phyloP scores from a whole-genome alignment of 1,284 basidiomycete species.

The Cutaneotrichosporon cyanovorans region DNA sequence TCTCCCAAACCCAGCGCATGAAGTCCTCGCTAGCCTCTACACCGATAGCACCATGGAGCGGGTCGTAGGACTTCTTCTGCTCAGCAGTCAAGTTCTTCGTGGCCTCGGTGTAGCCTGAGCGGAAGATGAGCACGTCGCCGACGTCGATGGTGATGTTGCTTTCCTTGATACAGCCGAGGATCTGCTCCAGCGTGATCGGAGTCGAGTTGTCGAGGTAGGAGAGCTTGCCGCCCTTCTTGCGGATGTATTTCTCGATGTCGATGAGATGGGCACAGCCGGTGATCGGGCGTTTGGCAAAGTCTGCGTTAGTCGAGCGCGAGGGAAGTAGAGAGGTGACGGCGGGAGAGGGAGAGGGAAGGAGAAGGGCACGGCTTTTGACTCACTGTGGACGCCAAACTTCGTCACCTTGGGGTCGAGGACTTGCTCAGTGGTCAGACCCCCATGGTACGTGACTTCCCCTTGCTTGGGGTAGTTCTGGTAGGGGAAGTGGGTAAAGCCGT shows the following conservation, averaged over 20 bases:
- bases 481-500: conserved; percentile 41
- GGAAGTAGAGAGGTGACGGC: not conserved
- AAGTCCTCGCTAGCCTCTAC: conserved; percentile 34
- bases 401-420: conserved; percentile 3
- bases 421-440: conserved; percentile 9
- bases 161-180: conserved; percentile 20
- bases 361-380: not conserved
- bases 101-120: conserved; percentile 43
- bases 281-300: conserved; percentile 13
- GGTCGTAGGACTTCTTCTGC: conserved; percentile 1
- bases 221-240: conserved; percentile 29
- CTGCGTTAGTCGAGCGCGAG: conserved; percentile 1
- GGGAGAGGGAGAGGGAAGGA: not conserved
- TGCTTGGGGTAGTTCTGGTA: conserved; percentile 20
- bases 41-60: conserved; percentile 16
- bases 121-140: conserved; percentile 43
- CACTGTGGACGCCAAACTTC: conserved; percentile 11
- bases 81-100: conserved; percentile 17
- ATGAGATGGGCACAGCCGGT: conserved; percentile 16
- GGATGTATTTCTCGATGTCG: conserved; percentile 25
- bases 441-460: conserved; percentile 12
- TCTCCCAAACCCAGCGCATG: conserved; percentile 46
- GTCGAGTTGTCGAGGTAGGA: conserved; percentile 29
- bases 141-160: conserved; percentile 30
- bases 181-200: conserved; percentile 26